These are phyloP conservation scores for Fusarium hainanense DNA, from an alignment of 2,329 filamentous ascomycete genomes.

Conservation along the genomic window DNA sequence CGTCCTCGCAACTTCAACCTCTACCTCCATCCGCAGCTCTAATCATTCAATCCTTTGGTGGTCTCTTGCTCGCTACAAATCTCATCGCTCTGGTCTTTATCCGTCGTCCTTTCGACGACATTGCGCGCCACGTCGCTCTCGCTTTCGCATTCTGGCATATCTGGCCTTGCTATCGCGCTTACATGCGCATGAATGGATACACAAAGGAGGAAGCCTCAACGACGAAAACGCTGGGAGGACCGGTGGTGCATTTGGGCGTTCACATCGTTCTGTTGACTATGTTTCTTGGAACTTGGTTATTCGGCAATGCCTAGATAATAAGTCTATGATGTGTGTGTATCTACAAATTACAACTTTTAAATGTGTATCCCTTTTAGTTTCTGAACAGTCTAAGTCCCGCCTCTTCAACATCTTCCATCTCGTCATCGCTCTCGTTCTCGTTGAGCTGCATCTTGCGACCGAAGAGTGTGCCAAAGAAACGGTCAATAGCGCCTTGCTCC, in stretches of 20 bases:
- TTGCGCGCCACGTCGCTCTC: constrained; percentile 50
- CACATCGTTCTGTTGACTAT: constrained; percentile 54
- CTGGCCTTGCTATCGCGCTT: constrained; percentile 60
- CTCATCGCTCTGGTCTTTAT: constrained; percentile 56
- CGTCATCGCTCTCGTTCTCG: constrained; percentile 66
- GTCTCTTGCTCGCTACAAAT: constrained; percentile 58
- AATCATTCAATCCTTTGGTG: constrained; percentile 60
- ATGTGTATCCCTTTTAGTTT: constrained; percentile 43
- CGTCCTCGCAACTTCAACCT: constrained; percentile 56
- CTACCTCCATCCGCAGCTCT: constrained; percentile 55
- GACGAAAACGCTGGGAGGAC: constrained; percentile 56
- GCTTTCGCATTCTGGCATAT: constrained; percentile 61
- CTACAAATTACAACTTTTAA: constrained; percentile 26
- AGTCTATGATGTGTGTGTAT: constrained; percentile 10
- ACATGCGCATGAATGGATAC: constrained; percentile 47
- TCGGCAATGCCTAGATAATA: constrained; percentile 22
- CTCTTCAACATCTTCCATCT: constrained; percentile 65
- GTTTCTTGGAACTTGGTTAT: constrained; percentile 46
- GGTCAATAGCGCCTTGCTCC: constrained; percentile 82
- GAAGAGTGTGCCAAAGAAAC: constrained; percentile 79
- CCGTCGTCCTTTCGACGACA: constrained; percentile 47
- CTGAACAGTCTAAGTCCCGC: constrained; percentile 66
- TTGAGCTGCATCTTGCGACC: constrained; percentile 75
- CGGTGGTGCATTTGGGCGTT: constrained; percentile 57
- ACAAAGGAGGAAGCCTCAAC: constrained; percentile 23